Percentiles rank a stretch among this genome's conserved stretches.
These are phyloP conservation scores for Lachancea sp. DNA, from an alignment of 805 yeast genomes.

Conservation along the genomic window DNA sequence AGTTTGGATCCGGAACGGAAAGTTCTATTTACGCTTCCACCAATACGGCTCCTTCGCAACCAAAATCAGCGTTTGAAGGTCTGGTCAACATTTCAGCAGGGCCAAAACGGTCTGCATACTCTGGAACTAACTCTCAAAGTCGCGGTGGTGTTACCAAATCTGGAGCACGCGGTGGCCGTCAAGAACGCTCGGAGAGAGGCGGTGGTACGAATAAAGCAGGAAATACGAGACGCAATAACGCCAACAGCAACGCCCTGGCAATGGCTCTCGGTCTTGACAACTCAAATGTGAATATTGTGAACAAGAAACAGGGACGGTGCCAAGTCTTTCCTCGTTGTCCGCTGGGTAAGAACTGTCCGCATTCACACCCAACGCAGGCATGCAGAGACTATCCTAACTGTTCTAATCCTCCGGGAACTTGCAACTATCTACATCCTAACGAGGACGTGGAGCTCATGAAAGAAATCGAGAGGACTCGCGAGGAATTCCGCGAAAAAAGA, in stretches of 20 bases:
- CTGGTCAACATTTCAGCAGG: conserved; percentile 11
- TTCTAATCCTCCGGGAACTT: conserved; percentile 72
- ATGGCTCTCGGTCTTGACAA: conserved; percentile 33
- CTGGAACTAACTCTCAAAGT: conserved; percentile 3
- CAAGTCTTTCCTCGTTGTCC: conserved; percentile 65
- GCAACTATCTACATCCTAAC: conserved; percentile 76
- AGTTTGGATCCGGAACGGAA: not conserved
- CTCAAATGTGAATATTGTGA: conserved; percentile 32
- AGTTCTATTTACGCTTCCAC: not conserved
- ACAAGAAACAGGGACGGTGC: conserved; percentile 59
- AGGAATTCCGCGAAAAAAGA: conserved; percentile 42
- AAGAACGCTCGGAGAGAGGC: conserved; percentile 13
- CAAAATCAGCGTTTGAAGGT: conserved; percentile 27
- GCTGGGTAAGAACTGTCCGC: conserved; percentile 55
- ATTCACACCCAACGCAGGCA: conserved; percentile 71
- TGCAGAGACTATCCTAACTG: conserved; percentile 77
- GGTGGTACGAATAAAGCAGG: conserved; percentile 20
- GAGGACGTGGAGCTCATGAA: conserved; percentile 72
- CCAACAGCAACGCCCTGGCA: conserved; percentile 33
- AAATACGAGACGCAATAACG: conserved; percentile 21
- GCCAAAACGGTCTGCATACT: not conserved
- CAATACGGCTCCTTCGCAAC: conserved; percentile 5
- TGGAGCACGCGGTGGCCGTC: conserved; percentile 10
- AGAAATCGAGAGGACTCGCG: conserved; percentile 57
- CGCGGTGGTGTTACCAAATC: conserved; percentile 7